Evolutionary conservation across 345 rosid species (phyloP).

Genomic region (Alliaria petiolata): DNA sequence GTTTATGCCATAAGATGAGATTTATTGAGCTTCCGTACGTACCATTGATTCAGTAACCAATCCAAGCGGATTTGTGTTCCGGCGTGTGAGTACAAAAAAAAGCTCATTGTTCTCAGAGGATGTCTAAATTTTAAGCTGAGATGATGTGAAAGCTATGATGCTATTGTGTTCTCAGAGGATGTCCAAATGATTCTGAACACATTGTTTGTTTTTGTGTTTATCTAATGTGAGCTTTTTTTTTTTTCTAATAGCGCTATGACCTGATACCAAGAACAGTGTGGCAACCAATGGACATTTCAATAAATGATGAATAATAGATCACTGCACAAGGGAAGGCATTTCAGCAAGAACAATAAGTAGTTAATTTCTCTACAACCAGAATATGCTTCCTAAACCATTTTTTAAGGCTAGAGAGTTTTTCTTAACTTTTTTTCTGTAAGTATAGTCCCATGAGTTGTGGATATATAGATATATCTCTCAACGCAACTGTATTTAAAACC

Average conservation of each 20-base stretch:
- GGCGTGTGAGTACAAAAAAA: not conserved
- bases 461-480: not conserved
- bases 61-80: not conserved
- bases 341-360: not conserved
- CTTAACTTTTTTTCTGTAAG: too few species aligned
- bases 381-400: not conserved
- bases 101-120: not conserved
- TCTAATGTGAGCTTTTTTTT: not conserved
- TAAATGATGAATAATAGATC: slow-evolving; percentile 13
- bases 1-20: slow-evolving; percentile 4
- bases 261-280: slow-evolving; percentile 13
- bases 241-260: not conserved
- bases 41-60: not conserved
- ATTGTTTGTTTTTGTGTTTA: not conserved
- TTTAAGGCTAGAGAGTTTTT: not conserved
- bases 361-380: not conserved
- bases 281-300: slow-evolving; percentile 13
- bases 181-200: not conserved
- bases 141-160: not conserved
- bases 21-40: not conserved
- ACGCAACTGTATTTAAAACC: not conserved
- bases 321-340: not conserved
- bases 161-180: slow-evolving; percentile 5
- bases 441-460: too few species aligned
- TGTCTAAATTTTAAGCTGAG: not conserved